Conservation (phyloP, 2,329 filamentous ascomycete species). For the Rhinocladiella mackenziei region DNA sequence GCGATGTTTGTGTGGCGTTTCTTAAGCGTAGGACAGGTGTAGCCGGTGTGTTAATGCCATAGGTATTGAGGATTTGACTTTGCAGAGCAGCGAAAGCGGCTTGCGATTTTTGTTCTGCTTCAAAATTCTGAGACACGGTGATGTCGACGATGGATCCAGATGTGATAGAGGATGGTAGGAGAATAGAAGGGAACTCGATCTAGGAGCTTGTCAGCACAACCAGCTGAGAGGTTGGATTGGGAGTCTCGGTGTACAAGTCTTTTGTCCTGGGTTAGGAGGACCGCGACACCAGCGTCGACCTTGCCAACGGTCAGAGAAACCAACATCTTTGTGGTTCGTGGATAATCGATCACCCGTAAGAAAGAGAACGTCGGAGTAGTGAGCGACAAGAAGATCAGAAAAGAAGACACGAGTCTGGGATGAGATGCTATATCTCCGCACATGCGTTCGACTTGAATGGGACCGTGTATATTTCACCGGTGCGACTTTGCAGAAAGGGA, state of each 20-base stretch:
- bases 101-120: slow-evolving; percentile 70
- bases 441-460: neutral
- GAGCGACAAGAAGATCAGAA: slow-evolving; percentile 1
- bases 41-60: slow-evolving; percentile 73
- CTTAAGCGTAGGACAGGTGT: slow-evolving; percentile 80
- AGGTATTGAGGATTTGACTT: slow-evolving; percentile 78
- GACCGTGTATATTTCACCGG: too few species aligned
- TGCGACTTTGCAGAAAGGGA: too few species aligned
- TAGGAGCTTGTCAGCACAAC: slow-evolving; percentile 39
- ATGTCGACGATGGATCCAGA: slow-evolving; percentile 98
- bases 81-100: slow-evolving; percentile 80
- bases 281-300: slow-evolving; percentile 96
- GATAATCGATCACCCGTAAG: neutral
- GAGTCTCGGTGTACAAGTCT: slow-evolving; percentile 65
- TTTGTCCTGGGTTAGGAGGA: slow-evolving; percentile 94
- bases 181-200: slow-evolving; percentile 98
- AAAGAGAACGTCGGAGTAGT: neutral
- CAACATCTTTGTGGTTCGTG: slow-evolving; percentile 62
- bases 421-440: too few species aligned
- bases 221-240: neutral
- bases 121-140: slow-evolving; percentile 80
- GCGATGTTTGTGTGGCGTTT: slow-evolving; percentile 97
- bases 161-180: slow-evolving; percentile 89
- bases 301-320: slow-evolving; percentile 98
- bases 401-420: neutral